Base-by-base conservation (phyloP, 2,329 filamentous ascomycete species). In the Aspergillus intermedius region DNA sequence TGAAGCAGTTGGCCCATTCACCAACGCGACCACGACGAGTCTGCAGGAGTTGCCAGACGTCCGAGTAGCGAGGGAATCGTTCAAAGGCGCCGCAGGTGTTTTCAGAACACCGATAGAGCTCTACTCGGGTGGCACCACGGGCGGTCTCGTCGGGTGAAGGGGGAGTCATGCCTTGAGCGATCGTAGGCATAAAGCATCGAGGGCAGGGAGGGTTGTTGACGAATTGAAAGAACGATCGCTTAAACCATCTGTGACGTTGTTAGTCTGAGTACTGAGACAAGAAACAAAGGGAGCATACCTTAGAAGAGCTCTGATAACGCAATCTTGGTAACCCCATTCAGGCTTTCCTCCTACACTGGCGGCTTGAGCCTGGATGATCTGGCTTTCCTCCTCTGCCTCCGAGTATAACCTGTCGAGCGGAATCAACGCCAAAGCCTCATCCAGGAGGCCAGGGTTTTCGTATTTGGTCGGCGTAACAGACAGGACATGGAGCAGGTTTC, bases 1-100 rank as follows among this genome's bases (percentile, higher is more conserved):
- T 91, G 74, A 98, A 98, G 77, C 91, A 96, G 72, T 96, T 97
- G 57, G 89, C 90, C 90, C 93, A 97, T 74, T 98, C 93, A 53
- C 93, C 93, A 52, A 86, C 86, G 58, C 93, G 84, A 32, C 93
- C 93, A 58, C 87, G 81, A 58, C 88, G 79, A 23, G 89, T 94
- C 68, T 96, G 87, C 40, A 98, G 74, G 52, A 97, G 73, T 45
- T 90, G 85, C 84, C 94, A 97, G 22, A 95, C 91, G 65, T 98
- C 91, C 51, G 88, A 91, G 68, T 95, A 97, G 52, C 93, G 82
- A 35, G 93, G 91, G 59, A 96, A 98, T 54, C 91, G 83, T 68
- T 96, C 91, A 63, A 84, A 89, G 23, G 83, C 79, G 43, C 83
- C 80, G 68, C 91, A 98, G 42, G 77, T 77, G 1, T 79, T 74